phyloP scores from a whole-genome alignment of 805 yeast genomes.

The Tetrapisispora namnaoensis region DNA sequence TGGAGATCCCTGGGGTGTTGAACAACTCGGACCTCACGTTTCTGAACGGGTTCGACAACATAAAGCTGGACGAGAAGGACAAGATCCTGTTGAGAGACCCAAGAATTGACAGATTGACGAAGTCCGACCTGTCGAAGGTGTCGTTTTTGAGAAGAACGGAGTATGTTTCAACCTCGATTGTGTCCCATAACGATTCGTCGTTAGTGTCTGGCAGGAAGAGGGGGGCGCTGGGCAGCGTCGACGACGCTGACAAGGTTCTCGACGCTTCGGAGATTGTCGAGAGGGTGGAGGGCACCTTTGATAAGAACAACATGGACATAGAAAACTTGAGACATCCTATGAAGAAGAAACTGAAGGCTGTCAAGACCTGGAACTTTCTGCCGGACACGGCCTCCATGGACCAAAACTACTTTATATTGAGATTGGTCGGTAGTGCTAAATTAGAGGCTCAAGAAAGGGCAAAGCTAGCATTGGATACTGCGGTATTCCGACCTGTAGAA shows the following conservation, averaged over 20 bases:
- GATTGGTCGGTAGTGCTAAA: slow-evolving; percentile 46
- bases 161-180: slow-evolving; percentile 57
- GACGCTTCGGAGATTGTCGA: slow-evolving; percentile 21
- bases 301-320: slow-evolving; percentile 40
- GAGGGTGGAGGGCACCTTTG: slow-evolving; percentile 70
- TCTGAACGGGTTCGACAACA: slow-evolving; percentile 32
- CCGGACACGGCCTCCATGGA: slow-evolving; percentile 93
- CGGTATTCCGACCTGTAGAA: slow-evolving; percentile 66
- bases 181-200: slow-evolving; percentile 28
- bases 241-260: slow-evolving; percentile 17
- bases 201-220: slow-evolving; percentile 14
- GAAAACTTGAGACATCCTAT: slow-evolving; percentile 62
- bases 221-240: slow-evolving; percentile 15
- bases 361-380: slow-evolving; percentile 64
- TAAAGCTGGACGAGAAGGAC: slow-evolving; percentile 68
- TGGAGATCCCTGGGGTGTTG: slow-evolving; percentile 55
- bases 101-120: slow-evolving; percentile 32
- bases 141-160: slow-evolving; percentile 92
- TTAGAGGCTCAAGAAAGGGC: slow-evolving; percentile 29
- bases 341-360: slow-evolving; percentile 64
- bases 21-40: slow-evolving; percentile 46
- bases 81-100: slow-evolving; percentile 73
- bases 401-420: slow-evolving; percentile 55
- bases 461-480: slow-evolving; percentile 37
- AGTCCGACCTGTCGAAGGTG: slow-evolving; percentile 35